phyloP scores from a whole-genome alignment of 78 protist species.

The Speleostelium caveatum region DNA sequence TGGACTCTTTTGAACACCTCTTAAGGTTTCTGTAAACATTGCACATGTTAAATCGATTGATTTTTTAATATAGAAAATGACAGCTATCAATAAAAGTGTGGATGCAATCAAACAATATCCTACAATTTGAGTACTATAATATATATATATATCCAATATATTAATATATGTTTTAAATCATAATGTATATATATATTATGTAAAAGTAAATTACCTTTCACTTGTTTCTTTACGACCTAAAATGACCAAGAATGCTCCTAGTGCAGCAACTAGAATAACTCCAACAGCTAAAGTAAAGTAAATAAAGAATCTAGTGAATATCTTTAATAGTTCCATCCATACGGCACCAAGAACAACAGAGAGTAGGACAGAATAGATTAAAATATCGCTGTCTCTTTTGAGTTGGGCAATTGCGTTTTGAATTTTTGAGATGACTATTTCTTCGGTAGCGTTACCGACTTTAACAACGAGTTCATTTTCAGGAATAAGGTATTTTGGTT shows the following conservation, averaged over 20 bases:
- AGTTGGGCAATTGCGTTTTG: conserved; percentile 75
- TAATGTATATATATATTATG: not conserved
- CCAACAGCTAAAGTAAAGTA: conserved; percentile 66
- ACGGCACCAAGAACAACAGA: conserved; percentile 53
- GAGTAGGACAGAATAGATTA: conserved; percentile 36
- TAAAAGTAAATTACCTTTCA: conserved; percentile 26
- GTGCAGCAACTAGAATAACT: conserved; percentile 34
- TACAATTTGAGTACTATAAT: conserved; percentile 52
- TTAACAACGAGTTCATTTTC: not conserved
- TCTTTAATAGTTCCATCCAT: conserved; percentile 73
- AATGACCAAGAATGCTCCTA: conserved; percentile 23
- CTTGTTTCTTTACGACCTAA: conserved; percentile 50
- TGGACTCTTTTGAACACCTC: conserved; percentile 76
- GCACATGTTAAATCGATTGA: conserved; percentile 77
- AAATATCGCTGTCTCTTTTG: conserved; percentile 48
- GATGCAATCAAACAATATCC: conserved; percentile 32
- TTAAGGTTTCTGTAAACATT: conserved; percentile 69
- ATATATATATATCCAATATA: not conserved
- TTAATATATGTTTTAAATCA: not conserved
- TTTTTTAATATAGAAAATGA: conserved; percentile 41
- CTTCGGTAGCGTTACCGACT: conserved; percentile 15
- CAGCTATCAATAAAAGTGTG: conserved; percentile 20
- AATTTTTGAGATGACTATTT: conserved; percentile 16
- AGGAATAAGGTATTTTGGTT: conserved; percentile 55
- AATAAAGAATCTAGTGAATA: conserved; percentile 57